A percentile compares a stretch with the other conserved stretches of the same genome.
Evolutionary conservation across 345 rosid species (phyloP).

Genomic region (Eucalyptus cloeziana): DNA sequence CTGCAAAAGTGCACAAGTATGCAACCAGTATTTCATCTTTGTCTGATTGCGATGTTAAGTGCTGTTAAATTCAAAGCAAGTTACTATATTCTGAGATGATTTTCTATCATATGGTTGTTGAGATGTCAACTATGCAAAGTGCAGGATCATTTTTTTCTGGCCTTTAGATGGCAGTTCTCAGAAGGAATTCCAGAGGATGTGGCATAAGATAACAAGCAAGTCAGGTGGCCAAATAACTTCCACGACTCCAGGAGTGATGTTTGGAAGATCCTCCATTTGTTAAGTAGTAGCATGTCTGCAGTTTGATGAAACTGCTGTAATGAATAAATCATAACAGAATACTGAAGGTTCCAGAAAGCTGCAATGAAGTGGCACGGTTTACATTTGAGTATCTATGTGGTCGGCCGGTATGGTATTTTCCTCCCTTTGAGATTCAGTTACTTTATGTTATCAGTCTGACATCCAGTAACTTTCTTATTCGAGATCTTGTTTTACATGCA

Average conservation of each 20-base stretch:
- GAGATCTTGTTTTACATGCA: not conserved
- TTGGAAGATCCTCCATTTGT: slow-evolving; percentile 59
- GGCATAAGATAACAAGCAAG: slow-evolving; percentile 50
- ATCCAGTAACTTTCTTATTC: not conserved
- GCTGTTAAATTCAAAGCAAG: not conserved
- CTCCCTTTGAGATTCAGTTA: not conserved
- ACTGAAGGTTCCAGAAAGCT: slow-evolving; percentile 72
- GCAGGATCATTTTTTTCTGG: slow-evolving; percentile 74
- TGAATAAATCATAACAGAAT: slow-evolving; percentile 21
- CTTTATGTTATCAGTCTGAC: not conserved
- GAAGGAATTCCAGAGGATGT: slow-evolving; percentile 48
- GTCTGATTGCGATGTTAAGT: not conserved
- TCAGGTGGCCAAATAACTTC: slow-evolving; percentile 51
- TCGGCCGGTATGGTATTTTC: slow-evolving; percentile 36
- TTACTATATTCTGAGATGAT: not conserved
- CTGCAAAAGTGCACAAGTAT: not conserved
- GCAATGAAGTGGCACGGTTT: slow-evolving; percentile 70
- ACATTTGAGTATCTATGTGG: slow-evolving; percentile 81
- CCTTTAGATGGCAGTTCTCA: slow-evolving; percentile 35
- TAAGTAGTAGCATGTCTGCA: not conserved
- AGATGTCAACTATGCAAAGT: slow-evolving; percentile 1
- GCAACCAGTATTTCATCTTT: not conserved
- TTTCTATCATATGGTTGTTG: not conserved
- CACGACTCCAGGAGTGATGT: slow-evolving; percentile 61
- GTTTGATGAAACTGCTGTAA: not conserved